Base-by-base conservation (phyloP, 2,329 filamentous ascomycete species). In the Lecanicillium sp. region DNA sequence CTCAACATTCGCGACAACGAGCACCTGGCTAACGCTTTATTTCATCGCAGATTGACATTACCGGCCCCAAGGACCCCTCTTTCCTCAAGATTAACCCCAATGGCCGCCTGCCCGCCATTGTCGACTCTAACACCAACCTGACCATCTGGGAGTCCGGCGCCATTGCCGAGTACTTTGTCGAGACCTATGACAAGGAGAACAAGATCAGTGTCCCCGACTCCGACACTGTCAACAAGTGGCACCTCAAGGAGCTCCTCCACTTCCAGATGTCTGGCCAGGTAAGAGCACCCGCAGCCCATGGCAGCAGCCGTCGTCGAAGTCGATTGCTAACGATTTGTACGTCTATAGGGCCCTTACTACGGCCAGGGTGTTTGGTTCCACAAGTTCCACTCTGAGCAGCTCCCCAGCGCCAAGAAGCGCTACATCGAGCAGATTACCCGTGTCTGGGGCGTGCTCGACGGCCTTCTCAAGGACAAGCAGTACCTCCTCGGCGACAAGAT, bases 401-500 rank as follows among this genome's bases (percentile, higher is more conserved):
- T 55, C 8, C 52, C 48, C 1, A 49, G 48, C 1, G 51, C 54
- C 8, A 47, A 49, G 17, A 47, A 49, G 33, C 50, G 54, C 27
- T 57, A 56, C 35, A 18, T 35, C 14, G 50, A 50, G 20, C 47
- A 57, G 44, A 45, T 51, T 15, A 45, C 42, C 19, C 50, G 54
- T n/a, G 39, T 56, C 4, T 39, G 29, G 35, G 13, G 20, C 18
- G 17, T 40, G 11, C 42, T 63, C 8, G 47, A 61, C 32, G 49
- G 37, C 4, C 50, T 57, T 30, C 51, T 62, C 11, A 46, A 58
- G 44, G 57, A 48, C 15, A 59, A 56, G 43, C 29, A 63, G 33
- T 61, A 56, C 27, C 57, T 62, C 17, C 53, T 60, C 9, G 58
- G 55, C n/a, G 47, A 56, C 33, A 61, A 59, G 36, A 49, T 47